Conservation (phyloP, 2,329 filamentous ascomycete species). For the Beauveria scarabaeidicola region DNA sequence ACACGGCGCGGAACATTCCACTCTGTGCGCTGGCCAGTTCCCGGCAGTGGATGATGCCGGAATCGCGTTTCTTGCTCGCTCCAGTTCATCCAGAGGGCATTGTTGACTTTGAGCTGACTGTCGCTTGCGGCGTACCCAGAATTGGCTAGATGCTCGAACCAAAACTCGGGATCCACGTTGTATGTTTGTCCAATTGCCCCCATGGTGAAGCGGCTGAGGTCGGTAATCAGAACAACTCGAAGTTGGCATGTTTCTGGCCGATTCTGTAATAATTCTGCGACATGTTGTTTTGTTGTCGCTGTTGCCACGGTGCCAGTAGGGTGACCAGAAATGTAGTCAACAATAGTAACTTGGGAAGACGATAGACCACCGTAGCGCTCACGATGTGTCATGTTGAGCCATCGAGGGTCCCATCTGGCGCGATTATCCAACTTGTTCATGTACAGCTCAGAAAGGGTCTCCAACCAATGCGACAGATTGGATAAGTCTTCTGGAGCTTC, state of each 20-base stretch:
- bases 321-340: slow-evolving; percentile 17
- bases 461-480: slow-evolving; percentile 21
- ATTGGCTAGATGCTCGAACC: slow-evolving; percentile 21
- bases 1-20: slow-evolving; percentile 17
- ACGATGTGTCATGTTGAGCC: slow-evolving; percentile 19
- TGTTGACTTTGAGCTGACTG: slow-evolving; percentile 21
- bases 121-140: slow-evolving; percentile 21
- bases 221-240: slow-evolving; percentile 19
- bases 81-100: slow-evolving; percentile 24
- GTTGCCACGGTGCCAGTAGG: slow-evolving; percentile 3
- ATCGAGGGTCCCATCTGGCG: slow-evolving; percentile 20
- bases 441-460: slow-evolving; percentile 22
- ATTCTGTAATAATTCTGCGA: slow-evolving; percentile 14
- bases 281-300: slow-evolving; percentile 10
- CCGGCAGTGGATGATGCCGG: slow-evolving; percentile 17
- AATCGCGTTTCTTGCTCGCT: slow-evolving; percentile 19
- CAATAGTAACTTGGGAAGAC: slow-evolving; percentile 14
- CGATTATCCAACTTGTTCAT: slow-evolving; percentile 23
- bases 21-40: slow-evolving; percentile 17
- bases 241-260: slow-evolving; percentile 14
- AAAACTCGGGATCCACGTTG: slow-evolving; percentile 21
- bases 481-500: slow-evolving; percentile 17
- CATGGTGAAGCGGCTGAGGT: slow-evolving; percentile 24
- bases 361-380: slow-evolving; percentile 18
- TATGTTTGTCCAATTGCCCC: slow-evolving; percentile 21